A percentile compares a stretch with the other conserved stretches of the same genome.
Evolutionary conservation across 2,329 filamentous ascomycete genomes (phyloP).

Genomic region (Clonostachys rosea): DNA sequence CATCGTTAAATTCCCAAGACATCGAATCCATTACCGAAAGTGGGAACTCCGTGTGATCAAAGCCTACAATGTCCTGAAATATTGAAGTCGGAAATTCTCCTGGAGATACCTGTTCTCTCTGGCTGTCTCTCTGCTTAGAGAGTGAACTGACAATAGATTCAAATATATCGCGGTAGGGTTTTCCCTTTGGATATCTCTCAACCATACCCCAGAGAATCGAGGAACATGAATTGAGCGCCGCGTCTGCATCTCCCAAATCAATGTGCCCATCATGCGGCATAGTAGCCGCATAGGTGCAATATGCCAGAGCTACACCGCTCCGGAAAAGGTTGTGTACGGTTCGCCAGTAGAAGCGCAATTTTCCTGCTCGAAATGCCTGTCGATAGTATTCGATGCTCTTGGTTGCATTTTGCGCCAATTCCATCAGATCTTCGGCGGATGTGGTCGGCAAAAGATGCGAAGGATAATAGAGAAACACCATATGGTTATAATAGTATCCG

Average conservation of each 20-base stretch:
- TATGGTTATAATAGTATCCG: constrained; percentile 6
- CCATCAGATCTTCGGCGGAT: constrained; percentile 4
- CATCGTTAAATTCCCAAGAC: constrained; percentile 6
- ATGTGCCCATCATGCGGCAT: not conserved
- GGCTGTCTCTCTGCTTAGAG: no score
- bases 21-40: constrained; percentile 4
- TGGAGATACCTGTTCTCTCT: no score
- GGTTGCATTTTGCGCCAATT: constrained; percentile 8
- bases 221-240: constrained; percentile 9
- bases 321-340: constrained; percentile 15
- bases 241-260: constrained; percentile 1
- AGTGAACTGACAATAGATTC: constrained; percentile 7
- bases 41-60: not conserved
- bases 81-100: no score
- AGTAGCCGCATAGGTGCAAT: constrained; percentile 7
- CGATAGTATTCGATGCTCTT: constrained; percentile 10
- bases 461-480: constrained; percentile 12
- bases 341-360: constrained; percentile 18
- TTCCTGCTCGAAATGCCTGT: constrained; percentile 9
- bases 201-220: constrained; percentile 19
- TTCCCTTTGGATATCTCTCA: constrained; percentile 14
- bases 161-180: constrained; percentile 15
- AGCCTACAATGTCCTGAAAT: no score
- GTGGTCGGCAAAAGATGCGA: constrained; percentile 8
- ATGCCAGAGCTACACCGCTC: constrained; percentile 10